phyloP scores from a whole-genome alignment of 106 monocot genomes.

The Cymbidium sinense region DNA sequence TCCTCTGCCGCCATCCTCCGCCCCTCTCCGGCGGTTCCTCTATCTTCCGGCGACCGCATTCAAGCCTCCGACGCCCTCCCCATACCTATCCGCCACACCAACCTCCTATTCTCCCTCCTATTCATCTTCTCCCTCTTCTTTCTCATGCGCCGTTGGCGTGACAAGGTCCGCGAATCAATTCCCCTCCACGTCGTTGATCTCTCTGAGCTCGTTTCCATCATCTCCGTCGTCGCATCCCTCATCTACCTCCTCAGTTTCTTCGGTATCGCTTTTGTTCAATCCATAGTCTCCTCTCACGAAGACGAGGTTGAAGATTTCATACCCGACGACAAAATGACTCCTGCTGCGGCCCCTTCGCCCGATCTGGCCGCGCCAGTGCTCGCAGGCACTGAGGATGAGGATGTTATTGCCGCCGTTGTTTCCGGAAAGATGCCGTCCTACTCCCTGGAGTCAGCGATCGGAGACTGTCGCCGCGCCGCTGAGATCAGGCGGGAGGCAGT shows the following conservation, averaged over 20 bases:
- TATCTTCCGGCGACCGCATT: slow-evolving; percentile 7
- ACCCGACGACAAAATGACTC: not conserved
- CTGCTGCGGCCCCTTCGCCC: not conserved
- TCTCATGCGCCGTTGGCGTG: slow-evolving; percentile 65
- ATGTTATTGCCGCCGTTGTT: slow-evolving; percentile 42
- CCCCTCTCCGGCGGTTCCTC: slow-evolving; percentile 12
- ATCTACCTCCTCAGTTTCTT: slow-evolving; percentile 71
- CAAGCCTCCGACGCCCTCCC: slow-evolving; percentile 69
- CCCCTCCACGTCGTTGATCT: slow-evolving; percentile 52
- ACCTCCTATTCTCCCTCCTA: slow-evolving; percentile 50
- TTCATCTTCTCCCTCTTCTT: slow-evolving; percentile 49
- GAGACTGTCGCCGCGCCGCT: slow-evolving; percentile 58
- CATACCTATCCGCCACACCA: slow-evolving; percentile 52
- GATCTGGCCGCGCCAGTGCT: not conserved
- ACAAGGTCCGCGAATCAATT: slow-evolving; percentile 41
- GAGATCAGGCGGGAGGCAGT: slow-evolving; percentile 60
- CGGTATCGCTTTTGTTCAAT: slow-evolving; percentile 54
- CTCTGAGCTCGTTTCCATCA: slow-evolving; percentile 39
- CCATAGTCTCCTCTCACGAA: slow-evolving; percentile 27
- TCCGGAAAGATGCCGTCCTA: slow-evolving; percentile 50
- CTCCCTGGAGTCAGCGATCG: slow-evolving; percentile 47
- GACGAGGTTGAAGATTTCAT: slow-evolving; percentile 27
- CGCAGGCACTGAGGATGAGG: slow-evolving; percentile 41
- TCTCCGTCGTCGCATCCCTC: slow-evolving; percentile 60
- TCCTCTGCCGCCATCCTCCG: not conserved